A percentile compares a stretch with the other conserved stretches of the same genome.
Evolutionary conservation across 192 early-diverging fungal species (phyloP).

Genomic region (Coemansia sp.): DNA sequence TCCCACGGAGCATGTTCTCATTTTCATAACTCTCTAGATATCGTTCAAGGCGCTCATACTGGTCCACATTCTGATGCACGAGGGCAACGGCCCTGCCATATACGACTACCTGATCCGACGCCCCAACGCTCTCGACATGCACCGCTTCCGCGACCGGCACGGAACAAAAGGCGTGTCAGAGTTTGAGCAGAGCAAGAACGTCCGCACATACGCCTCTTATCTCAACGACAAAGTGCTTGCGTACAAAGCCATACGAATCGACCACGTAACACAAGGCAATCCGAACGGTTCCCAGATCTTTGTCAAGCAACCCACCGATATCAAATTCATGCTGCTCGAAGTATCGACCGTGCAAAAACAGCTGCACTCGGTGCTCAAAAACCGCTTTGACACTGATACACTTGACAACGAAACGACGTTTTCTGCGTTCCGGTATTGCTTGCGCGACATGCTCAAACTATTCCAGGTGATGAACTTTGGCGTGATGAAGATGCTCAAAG

Average conservation of each 20-base stretch:
- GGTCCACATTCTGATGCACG: slow-evolving; percentile 54
- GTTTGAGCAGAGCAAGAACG: slow-evolving; percentile 58
- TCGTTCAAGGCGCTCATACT: slow-evolving; percentile 57
- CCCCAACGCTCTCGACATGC: slow-evolving; percentile 47
- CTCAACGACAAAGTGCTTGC: slow-evolving; percentile 53
- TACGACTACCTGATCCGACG: slow-evolving; percentile 48
- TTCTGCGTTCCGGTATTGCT: slow-evolving; percentile 50
- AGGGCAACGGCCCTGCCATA: slow-evolving; percentile 42
- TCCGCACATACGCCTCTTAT: slow-evolving; percentile 53
- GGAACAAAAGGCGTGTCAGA: slow-evolving; percentile 52
- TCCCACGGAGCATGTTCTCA: not conserved
- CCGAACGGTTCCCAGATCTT: slow-evolving; percentile 49
- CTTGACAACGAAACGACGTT: slow-evolving; percentile 57
- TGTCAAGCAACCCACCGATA: slow-evolving; percentile 33
- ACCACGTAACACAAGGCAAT: slow-evolving; percentile 49
- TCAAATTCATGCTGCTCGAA: slow-evolving; percentile 53
- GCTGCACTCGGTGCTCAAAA: slow-evolving; percentile 55
- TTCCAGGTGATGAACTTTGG: slow-evolving; percentile 60
- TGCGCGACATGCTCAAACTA: slow-evolving; percentile 57
- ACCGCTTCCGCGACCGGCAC: slow-evolving; percentile 53
- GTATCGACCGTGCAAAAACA: slow-evolving; percentile 53
- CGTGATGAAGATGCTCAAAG: slow-evolving; percentile 60
- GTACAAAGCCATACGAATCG: slow-evolving; percentile 51
- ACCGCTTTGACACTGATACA: slow-evolving; percentile 51
- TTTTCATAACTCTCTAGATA: slow-evolving; percentile 20